A percentile compares a stretch with the other conserved stretches of the same genome.
Evolutionary conservation across 176 grass and related monocot genomes (phyloP).

Genomic region (Calamus simplicifolius): DNA sequence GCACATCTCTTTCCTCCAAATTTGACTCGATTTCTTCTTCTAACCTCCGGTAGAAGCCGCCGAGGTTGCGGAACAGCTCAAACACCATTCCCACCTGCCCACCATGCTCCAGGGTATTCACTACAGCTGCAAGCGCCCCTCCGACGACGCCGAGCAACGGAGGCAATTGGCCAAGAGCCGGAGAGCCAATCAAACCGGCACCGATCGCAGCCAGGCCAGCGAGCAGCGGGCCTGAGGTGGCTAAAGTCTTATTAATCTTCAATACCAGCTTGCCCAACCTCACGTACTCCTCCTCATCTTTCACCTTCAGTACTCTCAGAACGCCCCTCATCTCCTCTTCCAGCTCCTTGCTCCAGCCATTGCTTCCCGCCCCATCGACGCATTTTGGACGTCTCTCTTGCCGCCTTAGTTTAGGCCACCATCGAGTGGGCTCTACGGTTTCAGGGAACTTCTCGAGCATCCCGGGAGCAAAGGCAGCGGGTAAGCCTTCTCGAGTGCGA

Average conservation of each 20-base stretch:
- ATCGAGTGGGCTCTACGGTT: constrained; percentile 27
- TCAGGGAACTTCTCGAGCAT: constrained; percentile 60
- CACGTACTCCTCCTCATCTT: constrained; percentile 37
- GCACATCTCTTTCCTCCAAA: not conserved
- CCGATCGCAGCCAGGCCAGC: constrained; percentile 23
- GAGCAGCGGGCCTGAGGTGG: constrained; percentile 20
- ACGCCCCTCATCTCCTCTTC: constrained; percentile 46
- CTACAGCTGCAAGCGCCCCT: constrained; percentile 1
- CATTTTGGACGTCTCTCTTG: not conserved
- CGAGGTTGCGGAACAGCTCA: not conserved
- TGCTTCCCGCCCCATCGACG: not conserved
- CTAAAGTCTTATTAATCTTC: constrained; percentile 17
- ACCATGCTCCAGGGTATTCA: not conserved
- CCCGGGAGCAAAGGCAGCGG: too few relatives aligned
- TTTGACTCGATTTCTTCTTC: not conserved
- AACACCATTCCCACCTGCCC: not conserved
- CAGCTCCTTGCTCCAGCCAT: constrained; percentile 45
- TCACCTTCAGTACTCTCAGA: constrained; percentile 28
- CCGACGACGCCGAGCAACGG: not conserved
- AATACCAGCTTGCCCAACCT: constrained; percentile 10
- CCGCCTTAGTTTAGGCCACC: constrained; percentile 35
- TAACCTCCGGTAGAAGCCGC: not conserved
- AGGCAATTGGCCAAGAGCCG: constrained; percentile 2
- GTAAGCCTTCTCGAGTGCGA: too few relatives aligned
- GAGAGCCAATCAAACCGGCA: constrained; percentile 17